These are phyloP conservation scores for Hortiboletus flavorubellus DNA, from an alignment of 768 basidiomycete species.

Conservation along the genomic window DNA sequence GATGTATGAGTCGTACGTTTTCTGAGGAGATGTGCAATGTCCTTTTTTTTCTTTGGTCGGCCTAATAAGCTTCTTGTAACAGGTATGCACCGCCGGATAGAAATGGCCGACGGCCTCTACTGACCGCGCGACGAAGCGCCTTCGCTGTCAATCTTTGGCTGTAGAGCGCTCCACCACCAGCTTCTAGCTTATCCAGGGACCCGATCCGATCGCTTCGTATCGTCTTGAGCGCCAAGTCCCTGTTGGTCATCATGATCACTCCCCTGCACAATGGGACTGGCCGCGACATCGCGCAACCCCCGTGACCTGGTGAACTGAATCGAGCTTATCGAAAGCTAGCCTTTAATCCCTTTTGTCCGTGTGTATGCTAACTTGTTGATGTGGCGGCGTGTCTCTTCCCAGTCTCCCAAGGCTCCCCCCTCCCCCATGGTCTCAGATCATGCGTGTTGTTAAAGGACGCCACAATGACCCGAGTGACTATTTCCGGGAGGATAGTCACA, in stretches of 20 bases:
- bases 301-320: conserved; percentile 1
- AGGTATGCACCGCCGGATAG: background rate
- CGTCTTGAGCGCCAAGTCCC: conserved; percentile 12
- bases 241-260: background rate
- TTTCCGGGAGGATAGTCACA: background rate
- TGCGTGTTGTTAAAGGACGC: conserved; percentile 3
- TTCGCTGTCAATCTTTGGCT: conserved; percentile 4
- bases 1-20: conserved; percentile 12
- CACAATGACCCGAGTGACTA: conserved; percentile 12
- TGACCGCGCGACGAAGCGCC: background rate
- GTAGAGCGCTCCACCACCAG: background rate
- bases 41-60: background rate
- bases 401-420: background rate
- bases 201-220: conserved; percentile 19
- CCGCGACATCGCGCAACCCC: background rate
- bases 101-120: background rate
- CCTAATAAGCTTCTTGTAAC: conserved; percentile 8
- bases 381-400: conserved; percentile 13
- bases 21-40: conserved; percentile 1
- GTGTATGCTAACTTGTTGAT: conserved; percentile 15
- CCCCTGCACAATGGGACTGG: background rate
- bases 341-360: conserved; percentile 13
- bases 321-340: conserved; percentile 2
- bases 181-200: conserved; percentile 1
- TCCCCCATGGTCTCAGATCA: background rate